Evolutionary conservation across 371 early-diverging fungal species (phyloP), one percentile per base, ranked within the genome.

Genomic region (Mortierella sp.): DNA sequence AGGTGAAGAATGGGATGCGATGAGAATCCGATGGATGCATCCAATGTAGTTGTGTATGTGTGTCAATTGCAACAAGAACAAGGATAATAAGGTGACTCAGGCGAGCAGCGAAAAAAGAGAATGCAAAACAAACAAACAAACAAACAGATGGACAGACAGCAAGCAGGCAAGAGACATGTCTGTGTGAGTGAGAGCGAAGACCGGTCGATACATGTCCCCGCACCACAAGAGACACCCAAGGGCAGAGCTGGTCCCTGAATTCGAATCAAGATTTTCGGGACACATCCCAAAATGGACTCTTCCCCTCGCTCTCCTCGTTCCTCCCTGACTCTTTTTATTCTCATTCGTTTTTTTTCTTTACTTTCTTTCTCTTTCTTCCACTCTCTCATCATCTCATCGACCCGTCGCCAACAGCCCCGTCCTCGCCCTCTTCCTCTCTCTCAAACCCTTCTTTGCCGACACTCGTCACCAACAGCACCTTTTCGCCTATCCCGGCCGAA

Each of bases 51-150:
- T n/a, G 24, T 53, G 3, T 21, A 1, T 53, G 48, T 46, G 11
- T 31, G 51, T 3, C n/a, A 26, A 26, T 40, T 46, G 11, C 51
- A 26, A 21, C n/a, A 26, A 40, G 48, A 44, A 51, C 10, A 54
- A 48, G 19, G n/a, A 61, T 9, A 61, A 21, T 21, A 64, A 64
- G 19, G 74, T 79, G 79, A 79, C 79, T 79, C 79, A 79, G 72
- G 69, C 75, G 75, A 71, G 74, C 74, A 78, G 57, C 21, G 40
- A 59, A 40, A 19, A 40, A 75, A 72, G 26, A 46, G 50, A 51
- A 28, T 28, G n/a, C n/a, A n/a, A 28, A 19, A 10, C 19, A 53
- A 11, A 48, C 50, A 26, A 51, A 44, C 43, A 69, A 28, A 46
- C 40, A 74, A 10, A 34, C 40, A 37, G 40, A 53, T 43, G 54